Evolutionary conservation across 2,329 filamentous ascomycete species (phyloP).

Genomic region (Ceratocystiopsis sp.): DNA sequence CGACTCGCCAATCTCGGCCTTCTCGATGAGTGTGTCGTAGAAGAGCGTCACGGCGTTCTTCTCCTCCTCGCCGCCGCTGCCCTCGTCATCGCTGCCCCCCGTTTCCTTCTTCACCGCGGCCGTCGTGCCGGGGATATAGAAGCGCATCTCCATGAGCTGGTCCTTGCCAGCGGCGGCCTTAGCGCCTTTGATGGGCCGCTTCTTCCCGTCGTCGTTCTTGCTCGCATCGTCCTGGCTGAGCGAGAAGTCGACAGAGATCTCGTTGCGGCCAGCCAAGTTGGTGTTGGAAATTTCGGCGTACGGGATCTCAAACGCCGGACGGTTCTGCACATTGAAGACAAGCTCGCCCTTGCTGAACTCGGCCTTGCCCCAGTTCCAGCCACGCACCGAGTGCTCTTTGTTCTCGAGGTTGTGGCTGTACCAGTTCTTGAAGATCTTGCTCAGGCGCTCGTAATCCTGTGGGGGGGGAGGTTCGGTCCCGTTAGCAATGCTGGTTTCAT

Average conservation of each 20-base stretch:
- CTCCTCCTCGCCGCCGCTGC: conserved; percentile 55
- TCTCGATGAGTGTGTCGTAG: conserved; percentile 94
- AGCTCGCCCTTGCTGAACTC: conserved; percentile 93
- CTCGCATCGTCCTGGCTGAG: conserved; percentile 45
- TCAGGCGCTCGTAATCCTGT: conserved; percentile 74
- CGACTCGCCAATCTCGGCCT: conserved; percentile 96
- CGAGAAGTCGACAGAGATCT: conserved; percentile 89
- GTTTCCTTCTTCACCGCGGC: conserved; percentile 54
- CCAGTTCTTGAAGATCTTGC: conserved; percentile 94
- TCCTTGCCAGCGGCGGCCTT: conserved; percentile 82
- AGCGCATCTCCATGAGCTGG: conserved; percentile 94
- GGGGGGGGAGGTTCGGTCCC: neutral
- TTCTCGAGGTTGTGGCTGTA: conserved; percentile 86
- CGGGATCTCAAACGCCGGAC: conserved; percentile 88
- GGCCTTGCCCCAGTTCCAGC: conserved; percentile 99
- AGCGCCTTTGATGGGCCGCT: conserved; percentile 62
- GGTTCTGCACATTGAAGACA: conserved; percentile 90
- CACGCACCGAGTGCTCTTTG: conserved; percentile 84
- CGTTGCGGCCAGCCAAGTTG: conserved; percentile 91
- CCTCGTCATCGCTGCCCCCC: conserved; percentile 51
- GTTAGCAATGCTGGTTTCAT: no score
- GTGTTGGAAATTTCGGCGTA: conserved; percentile 97
- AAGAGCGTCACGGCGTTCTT: conserved; percentile 95
- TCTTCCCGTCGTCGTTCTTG: conserved; percentile 49
- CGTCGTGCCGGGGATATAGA: conserved; percentile 89